phyloP scores from a whole-genome alignment of 2,329 filamentous ascomycete species.

The Fusarium siculi region DNA sequence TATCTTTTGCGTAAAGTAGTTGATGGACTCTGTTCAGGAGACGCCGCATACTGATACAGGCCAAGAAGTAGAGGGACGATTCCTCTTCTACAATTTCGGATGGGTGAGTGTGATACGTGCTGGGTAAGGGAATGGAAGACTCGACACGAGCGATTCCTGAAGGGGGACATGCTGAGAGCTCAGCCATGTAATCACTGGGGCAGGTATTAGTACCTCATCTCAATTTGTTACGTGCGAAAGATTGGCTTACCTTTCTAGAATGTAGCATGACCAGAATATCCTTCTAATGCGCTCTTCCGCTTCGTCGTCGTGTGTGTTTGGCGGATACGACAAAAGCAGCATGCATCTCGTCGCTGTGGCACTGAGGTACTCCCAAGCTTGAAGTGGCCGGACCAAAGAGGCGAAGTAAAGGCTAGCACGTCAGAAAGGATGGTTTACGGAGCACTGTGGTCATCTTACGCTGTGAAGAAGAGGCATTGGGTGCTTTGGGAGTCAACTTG shows the following conservation, averaged over 20 bases:
- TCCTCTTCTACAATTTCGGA: conserved; percentile 54
- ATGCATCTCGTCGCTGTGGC: conserved; percentile 61
- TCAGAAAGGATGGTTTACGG: neutral
- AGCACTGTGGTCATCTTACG: conserved; percentile 46
- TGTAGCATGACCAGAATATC: conserved; percentile 67
- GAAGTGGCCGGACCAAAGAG: conserved; percentile 60
- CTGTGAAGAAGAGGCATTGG: conserved; percentile 62
- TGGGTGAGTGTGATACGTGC: conserved; percentile 58
- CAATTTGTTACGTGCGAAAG: accelerated
- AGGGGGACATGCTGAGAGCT: conserved; percentile 61
- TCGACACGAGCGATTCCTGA: conserved; percentile 63
- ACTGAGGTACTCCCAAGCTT: conserved; percentile 63
- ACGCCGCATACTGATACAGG: conserved; percentile 62
- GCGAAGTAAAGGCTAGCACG: conserved; percentile 57
- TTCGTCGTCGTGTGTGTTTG: conserved; percentile 48
- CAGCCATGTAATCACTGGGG: conserved; percentile 61
- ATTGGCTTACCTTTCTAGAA: conserved; percentile 57
- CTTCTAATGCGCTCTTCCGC: conserved; percentile 60
- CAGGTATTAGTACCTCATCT: accelerated
- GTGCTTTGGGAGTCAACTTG: conserved; percentile 58
- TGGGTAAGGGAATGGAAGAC: conserved; percentile 60
- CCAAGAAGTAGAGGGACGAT: conserved; percentile 63
- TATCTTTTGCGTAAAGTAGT: conserved; percentile 59
- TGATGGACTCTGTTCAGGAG: conserved; percentile 61
- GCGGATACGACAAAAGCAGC: conserved; percentile 58